Conservation (phyloP, 352 stramenopile species). For the Globisporangium solare region DNA sequence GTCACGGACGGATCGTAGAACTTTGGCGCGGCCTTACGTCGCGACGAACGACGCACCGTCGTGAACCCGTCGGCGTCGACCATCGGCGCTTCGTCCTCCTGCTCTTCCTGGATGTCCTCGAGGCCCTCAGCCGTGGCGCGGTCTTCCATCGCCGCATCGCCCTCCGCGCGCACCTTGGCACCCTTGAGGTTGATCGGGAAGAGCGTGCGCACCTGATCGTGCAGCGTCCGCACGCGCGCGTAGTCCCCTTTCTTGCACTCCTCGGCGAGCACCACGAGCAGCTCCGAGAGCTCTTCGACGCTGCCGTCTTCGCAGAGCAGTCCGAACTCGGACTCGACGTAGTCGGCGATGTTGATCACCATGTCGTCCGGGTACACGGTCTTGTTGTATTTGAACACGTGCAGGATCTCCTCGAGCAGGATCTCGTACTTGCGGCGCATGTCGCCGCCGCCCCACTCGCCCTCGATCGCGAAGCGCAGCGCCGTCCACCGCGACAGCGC, state of each 20-base stretch:
- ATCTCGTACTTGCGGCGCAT: conserved; percentile 80
- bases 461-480: conserved; percentile 79
- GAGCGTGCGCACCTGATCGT: conserved; percentile 67
- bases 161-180: conserved; percentile 58
- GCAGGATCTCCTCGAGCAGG: conserved; percentile 70
- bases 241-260: conserved; percentile 81
- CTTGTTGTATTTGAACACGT: conserved; percentile 83
- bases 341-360: conserved; percentile 58
- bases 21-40: conserved; percentile 61
- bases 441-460: conserved; percentile 79
- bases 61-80: conserved; percentile 77
- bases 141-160: conserved; percentile 14
- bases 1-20: conserved; percentile 70
- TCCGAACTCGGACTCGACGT: conserved; percentile 74
- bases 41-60: conserved; percentile 62
- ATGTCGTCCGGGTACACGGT: conserved; percentile 61
- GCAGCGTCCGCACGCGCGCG: conserved; percentile 53
- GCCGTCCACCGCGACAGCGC: conserved; percentile 74
- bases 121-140: conserved; percentile 14
- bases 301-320: conserved; percentile 78
- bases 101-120: conserved; percentile 18
- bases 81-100: conserved; percentile 17
- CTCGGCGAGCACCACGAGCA: conserved; percentile 61
- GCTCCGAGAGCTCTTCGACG: conserved; percentile 59
- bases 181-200: conserved; percentile 80